Evolutionary conservation across 331 rosid genomes (phyloP), one percentile per base, ranked within the genome.

Genomic region (Ulmus americana): DNA sequence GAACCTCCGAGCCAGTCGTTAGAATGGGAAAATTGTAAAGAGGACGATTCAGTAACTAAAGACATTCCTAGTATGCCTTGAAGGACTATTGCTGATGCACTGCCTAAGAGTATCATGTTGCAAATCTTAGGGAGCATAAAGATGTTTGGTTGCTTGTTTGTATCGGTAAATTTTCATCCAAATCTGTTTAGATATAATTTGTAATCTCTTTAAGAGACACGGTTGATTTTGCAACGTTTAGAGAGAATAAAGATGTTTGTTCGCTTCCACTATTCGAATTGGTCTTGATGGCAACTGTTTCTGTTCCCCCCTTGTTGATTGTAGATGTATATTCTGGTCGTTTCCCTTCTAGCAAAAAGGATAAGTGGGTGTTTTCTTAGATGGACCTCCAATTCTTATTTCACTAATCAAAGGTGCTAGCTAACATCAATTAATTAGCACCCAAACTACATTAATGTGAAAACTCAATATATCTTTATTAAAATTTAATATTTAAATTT

Each of bases 31-130:
- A 58, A 63, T 54, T 61, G 58, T 38, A 54, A 16, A 3, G 65
- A 61, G 0, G 62, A 49, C 53, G 15, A 58, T 44, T 69, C 63
- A 0, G 59, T 60, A 45, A 64, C 82, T 15, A 73, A 64, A 64
- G 66, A 68, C 55, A 41, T 58, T 66, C 59, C 67, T 6, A 42
- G 70, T 22, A 28, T 43, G 60, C 16, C 76, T 6, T 68, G 22
- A 58, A 70, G 10, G 5, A 16, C 51, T 7, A n/a, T 8, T 11
- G 9, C 60, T 15, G 44, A n/a, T 49, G 20, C 61, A 3, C 45
- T 47, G 12, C 8, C 41, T 15, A 13, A 12, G 3, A 0, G 54
- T n/a, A n/a, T 49, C 54, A 6, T n/a, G 54, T 55, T 55, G 60
- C 14, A 18, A 40, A 12, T 11, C 28, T 11, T 22, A 22, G 60